Evolutionary conservation across 2,329 filamentous ascomycete species (phyloP).

Genomic region (Hypoxylon sp.): DNA sequence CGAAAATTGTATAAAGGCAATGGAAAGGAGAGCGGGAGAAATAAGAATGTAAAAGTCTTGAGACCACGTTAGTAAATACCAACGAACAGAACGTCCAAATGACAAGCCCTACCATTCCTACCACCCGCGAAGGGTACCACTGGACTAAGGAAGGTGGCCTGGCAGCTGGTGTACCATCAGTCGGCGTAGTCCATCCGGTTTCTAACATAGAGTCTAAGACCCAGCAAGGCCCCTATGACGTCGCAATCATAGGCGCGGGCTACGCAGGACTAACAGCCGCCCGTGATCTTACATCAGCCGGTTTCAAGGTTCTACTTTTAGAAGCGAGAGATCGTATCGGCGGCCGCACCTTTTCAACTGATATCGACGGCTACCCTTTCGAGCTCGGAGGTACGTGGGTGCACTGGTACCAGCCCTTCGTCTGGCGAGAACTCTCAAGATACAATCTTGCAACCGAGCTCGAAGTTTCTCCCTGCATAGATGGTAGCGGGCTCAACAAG

Average conservation of each 20-base stretch:
- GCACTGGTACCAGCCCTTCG: constrained; percentile 60
- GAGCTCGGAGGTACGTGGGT: constrained; percentile 68
- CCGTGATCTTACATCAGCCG: constrained; percentile 50
- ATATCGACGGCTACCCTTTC: constrained; percentile 60
- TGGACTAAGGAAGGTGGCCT: constrained; percentile 39
- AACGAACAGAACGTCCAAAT: background rate
- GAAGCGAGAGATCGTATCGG: constrained; percentile 65
- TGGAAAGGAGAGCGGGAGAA: background rate
- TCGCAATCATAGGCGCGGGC: constrained; percentile 53
- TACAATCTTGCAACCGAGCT: constrained; percentile 61
- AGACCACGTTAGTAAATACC: background rate
- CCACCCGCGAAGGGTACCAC: constrained; percentile 39
- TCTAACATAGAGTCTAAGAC: constrained; percentile 4
- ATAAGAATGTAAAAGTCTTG: background rate
- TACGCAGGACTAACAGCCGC: constrained; percentile 54
- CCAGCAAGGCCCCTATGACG: background rate
- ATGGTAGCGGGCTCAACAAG: constrained; percentile 59
- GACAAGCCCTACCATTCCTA: constrained; percentile 4
- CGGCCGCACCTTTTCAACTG: constrained; percentile 63
- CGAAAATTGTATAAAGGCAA: constrained; percentile 6
- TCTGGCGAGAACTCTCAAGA: constrained; percentile 62
- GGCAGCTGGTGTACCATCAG: constrained; percentile 30
- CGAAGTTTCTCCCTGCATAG: constrained; percentile 57
- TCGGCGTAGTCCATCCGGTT: constrained; percentile 26
- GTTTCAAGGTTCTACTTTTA: constrained; percentile 59